Evolutionary conservation across 1,284 basidiomycete species (phyloP), one percentile per base, ranked within the genome.

Genomic region (Ceratobasidium sp.): DNA sequence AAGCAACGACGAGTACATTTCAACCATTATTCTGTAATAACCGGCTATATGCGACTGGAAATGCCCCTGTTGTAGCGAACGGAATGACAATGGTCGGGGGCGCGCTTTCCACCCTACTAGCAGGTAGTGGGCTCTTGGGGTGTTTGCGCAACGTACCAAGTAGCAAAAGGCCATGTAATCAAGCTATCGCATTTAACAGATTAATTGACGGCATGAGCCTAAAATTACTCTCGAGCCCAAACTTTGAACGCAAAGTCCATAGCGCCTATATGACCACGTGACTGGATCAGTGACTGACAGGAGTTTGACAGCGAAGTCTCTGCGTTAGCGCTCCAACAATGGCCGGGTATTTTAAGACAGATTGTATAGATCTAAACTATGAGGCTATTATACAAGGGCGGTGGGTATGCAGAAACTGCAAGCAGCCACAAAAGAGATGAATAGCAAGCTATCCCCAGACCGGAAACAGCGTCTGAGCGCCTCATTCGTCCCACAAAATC

Each of bases 401-500:
- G 23, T 18, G 59, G 30, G 20, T 64, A 8, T 52, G 33, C 27
- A 30, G 27, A 41, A 41, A 10, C 38, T 38, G 38, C 38, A 5
- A 41, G 38, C 10, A 41, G 10, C 38, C 38, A 41, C 38, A 41
- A 41, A 41, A 41, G 38, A 41, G 5, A 3, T 41, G 38, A 41
- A 41, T 41, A 10, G 38, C 38, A 0, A 10, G 5, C 38, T 16
- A 52, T 5, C n/a, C 5, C 5, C 16, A 5, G 50, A 5, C n/a
- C 50, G 0, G 30, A 23, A 23, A 57, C 27, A 12, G n/a, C 20
- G 38, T 18, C n/a, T n/a, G 7, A 65, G 38, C 14, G n/a, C 2
- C 6, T 35, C 35, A 74, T 14, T 74, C 48, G 48, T 57, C 70
- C 38, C 74, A 41, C 27, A 78, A 35, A 46, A 78, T 67, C 8